Evolutionary conservation across 768 basidiomycete genomes (phyloP).

Genomic region (Mycena vitilis): DNA sequence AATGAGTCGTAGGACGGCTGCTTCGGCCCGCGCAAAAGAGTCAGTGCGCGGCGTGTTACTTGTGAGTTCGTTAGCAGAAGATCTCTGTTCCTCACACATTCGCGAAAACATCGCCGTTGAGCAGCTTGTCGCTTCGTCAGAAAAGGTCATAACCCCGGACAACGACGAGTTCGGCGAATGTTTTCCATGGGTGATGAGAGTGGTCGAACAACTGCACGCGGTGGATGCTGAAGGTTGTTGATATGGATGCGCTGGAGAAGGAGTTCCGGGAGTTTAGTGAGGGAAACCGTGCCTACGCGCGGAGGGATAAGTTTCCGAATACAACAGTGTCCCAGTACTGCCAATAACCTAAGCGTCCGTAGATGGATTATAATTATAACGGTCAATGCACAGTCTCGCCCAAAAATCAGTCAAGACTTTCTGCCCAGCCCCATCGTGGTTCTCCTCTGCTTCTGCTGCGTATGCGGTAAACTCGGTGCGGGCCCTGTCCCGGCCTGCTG

Average conservation of each 20-base stretch:
- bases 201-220: no score
- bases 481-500: slow-evolving; percentile 51
- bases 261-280: not conserved
- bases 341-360: not conserved
- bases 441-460: slow-evolving; percentile 44
- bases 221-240: no score
- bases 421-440: slow-evolving; percentile 36
- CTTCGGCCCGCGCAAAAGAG: no score
- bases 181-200: no score
- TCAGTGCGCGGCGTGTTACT: no score
- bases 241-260: not conserved
- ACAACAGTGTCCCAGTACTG: not conserved
- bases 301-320: slow-evolving; percentile 3
- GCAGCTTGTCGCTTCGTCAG: no score
- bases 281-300: slow-evolving; percentile 3
- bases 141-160: no score
- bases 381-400: not conserved
- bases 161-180: no score
- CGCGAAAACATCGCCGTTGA: no score
- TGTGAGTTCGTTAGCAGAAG: no score
- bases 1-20: no score
- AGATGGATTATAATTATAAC: not conserved
- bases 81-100: no score
- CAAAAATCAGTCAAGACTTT: slow-evolving; percentile 30
- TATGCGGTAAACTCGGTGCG: slow-evolving; percentile 33